These are phyloP conservation scores for Ceratocystis diversiconidia DNA, from an alignment of 2,329 filamentous ascomycete genomes.

Conservation along the genomic window DNA sequence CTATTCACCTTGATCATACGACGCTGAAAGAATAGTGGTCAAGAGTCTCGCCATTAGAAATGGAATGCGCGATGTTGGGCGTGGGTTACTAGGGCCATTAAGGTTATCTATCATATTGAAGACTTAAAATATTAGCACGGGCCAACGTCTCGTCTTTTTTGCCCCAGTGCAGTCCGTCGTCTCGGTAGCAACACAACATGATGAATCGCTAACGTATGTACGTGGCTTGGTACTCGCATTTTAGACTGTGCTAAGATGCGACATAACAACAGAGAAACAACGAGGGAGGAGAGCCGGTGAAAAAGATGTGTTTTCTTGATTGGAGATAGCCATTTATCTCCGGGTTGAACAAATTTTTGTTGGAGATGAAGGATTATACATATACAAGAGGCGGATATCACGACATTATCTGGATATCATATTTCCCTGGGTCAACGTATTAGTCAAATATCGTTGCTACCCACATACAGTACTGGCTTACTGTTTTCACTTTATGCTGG, in stretches of 20 bases:
- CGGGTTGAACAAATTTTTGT: neutral
- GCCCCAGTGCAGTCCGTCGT: neutral
- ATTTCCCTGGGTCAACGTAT: neutral
- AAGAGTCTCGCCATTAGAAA: neutral
- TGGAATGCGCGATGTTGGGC: neutral
- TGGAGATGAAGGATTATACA: neutral
- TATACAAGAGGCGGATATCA: neutral
- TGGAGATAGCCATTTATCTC: neutral
- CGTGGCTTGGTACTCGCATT: neutral
- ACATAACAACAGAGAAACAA: neutral
- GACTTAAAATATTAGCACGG: neutral
- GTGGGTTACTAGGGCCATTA: neutral
- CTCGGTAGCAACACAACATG: neutral
- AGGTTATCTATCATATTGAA: neutral
- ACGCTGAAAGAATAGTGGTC: neutral
- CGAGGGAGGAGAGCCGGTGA: neutral
- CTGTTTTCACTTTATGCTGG: neutral
- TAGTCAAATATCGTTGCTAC: neutral
- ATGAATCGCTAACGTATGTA: neutral
- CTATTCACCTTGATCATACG: neutral
- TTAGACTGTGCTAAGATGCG: neutral
- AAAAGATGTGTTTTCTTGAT: neutral
- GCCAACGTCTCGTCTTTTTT: neutral
- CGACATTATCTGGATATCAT: neutral
- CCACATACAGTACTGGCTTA: neutral